phyloP scores from a whole-genome alignment of 108 stramenopile genomes.

The Nitzschia putrida region DNA sequence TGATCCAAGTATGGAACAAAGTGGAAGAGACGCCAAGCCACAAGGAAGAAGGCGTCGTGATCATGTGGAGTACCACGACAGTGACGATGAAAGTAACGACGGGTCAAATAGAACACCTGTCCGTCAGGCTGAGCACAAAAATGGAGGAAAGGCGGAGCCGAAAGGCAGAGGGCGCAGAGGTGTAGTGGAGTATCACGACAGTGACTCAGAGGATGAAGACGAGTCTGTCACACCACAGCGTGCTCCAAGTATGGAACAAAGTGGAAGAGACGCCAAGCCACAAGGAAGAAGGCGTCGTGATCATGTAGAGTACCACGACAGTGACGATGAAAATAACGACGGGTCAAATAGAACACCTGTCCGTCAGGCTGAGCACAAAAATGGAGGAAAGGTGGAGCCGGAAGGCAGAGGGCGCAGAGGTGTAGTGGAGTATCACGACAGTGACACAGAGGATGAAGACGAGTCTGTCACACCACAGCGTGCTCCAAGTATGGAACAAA shows the following conservation, averaged over 20 bases:
- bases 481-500: background rate
- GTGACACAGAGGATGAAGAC: background rate
- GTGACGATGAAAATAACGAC: background rate
- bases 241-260: background rate
- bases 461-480: no score
- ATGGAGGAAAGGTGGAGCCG: background rate
- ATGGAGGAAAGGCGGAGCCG: background rate
- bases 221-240: background rate
- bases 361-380: no score
- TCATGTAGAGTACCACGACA: background rate
- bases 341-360: no score
- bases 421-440: background rate
- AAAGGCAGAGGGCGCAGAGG: background rate
- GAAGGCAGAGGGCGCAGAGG: background rate
- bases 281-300: background rate
- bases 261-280: background rate
- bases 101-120: no score
- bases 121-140: no score
- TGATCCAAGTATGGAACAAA: background rate
- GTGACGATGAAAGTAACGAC: no score
- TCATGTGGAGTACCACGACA: background rate
- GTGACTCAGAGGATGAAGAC: background rate
- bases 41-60: background rate
- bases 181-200: background rate
- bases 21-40: background rate